Evolutionary conservation across 2,329 filamentous ascomycete species (phyloP).

Genomic region (Fusarium hainanense): DNA sequence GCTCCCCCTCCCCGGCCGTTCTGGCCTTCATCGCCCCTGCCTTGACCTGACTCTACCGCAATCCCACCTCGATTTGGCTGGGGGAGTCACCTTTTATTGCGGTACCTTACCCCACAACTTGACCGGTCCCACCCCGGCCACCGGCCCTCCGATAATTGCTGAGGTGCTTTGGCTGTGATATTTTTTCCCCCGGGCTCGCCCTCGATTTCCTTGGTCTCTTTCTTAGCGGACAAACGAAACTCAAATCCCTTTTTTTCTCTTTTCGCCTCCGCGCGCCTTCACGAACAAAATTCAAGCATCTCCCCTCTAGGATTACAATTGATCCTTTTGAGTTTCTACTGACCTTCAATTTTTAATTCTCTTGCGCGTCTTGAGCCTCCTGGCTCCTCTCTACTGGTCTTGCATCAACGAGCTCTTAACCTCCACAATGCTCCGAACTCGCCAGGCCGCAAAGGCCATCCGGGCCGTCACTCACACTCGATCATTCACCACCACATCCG

Average conservation of each 20-base stretch:
- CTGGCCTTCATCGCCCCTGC: slow-evolving; percentile 29
- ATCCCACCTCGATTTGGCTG: slow-evolving; percentile 17
- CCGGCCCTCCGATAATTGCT: slow-evolving; percentile 32
- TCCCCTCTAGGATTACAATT: slow-evolving; percentile 24
- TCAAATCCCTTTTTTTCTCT: slow-evolving; percentile 13
- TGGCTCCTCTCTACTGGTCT: slow-evolving; percentile 19
- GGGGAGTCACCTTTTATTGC: slow-evolving; percentile 28
- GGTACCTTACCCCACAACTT: slow-evolving; percentile 36
- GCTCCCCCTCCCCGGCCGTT: slow-evolving; percentile 14
- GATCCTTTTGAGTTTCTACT: slow-evolving; percentile 13
- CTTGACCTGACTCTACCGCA: slow-evolving; percentile 1
- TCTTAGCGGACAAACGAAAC: slow-evolving; percentile 14
- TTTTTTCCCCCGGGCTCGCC: slow-evolving; percentile 33
- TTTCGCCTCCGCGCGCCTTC: slow-evolving; percentile 18
- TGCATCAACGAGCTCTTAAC: slow-evolving; percentile 10
- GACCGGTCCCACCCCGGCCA: slow-evolving; percentile 37
- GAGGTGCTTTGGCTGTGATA: slow-evolving; percentile 4
- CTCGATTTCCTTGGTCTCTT: slow-evolving; percentile 14
- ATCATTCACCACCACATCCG: slow-evolving; percentile 55
- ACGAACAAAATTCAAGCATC: slow-evolving; percentile 13
- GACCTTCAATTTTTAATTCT: slow-evolving; percentile 10
- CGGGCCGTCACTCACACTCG: slow-evolving; percentile 57
- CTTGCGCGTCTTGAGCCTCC: slow-evolving; percentile 14
- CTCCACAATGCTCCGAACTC: slow-evolving; percentile 31
- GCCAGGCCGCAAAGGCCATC: slow-evolving; percentile 53